Evolutionary conservation across 257 asterid genomes (phyloP), one percentile per base, ranked within the genome.

Genomic region (Ehretia macrophylla): DNA sequence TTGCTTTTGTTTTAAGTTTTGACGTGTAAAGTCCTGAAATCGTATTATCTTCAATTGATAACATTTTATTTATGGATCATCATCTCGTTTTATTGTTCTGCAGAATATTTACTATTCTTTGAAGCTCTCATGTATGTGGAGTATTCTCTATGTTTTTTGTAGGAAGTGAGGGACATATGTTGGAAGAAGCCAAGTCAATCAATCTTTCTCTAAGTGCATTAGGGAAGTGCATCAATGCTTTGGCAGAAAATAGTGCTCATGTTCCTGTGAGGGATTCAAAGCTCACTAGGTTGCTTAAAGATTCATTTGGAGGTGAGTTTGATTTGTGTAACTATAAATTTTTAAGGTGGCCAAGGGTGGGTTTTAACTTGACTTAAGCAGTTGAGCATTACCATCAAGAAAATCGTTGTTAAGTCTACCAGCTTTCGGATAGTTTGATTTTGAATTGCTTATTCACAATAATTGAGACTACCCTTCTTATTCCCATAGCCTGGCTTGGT

Each of bases 121-220:
- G 45, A 16, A 32, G 17, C 58, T 40, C 17, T 20, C 40, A 19
- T 23, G 56, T 40, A 21, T 42, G 8, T 11, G 32, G 23, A 5
- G 49, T 51, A 3, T 19, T 52, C 40, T 20, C 45, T 13, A n/a
- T 21, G 56, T 23, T 63, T 75, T 63, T 57, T 85, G 83, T 75
- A 93, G 99, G 99, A 75, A 93, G 99, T 63, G 96, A 93, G 85
- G 99, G 99, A 55, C 99, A 93, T 68, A 85, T 75, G 82, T 63
- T 93, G 70, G 99, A 90, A 82, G 99, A 93, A 87, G 99, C 99
- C 44, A 93, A 93, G 79, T 87, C 95, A 55, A 93, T 93, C 72
- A 93, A 93, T 77, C 96, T 93, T 65, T 93, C 99, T 19, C 78
- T 93, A 56, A 93, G 97, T 81, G 96, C 99, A 65, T 68, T 93